Percentiles rank a stretch among this genome's conserved stretches.
Evolutionary conservation across 2,329 filamentous ascomycete genomes (phyloP).

Genomic region (Drechslera avenae): DNA sequence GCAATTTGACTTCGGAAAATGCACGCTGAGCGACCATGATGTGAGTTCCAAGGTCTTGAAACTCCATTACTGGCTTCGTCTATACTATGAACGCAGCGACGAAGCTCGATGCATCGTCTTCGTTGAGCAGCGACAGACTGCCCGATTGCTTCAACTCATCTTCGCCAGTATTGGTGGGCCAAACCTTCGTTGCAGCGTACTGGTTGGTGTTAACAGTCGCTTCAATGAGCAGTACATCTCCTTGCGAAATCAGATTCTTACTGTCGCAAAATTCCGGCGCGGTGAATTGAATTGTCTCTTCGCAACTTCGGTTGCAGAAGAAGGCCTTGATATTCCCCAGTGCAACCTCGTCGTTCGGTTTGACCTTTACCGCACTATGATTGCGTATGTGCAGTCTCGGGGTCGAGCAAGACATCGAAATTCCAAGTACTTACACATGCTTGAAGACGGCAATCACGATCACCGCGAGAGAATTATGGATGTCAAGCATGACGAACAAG

Average conservation of each 20-base stretch:
- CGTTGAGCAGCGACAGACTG: constrained; percentile 78
- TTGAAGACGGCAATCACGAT: constrained; percentile 69
- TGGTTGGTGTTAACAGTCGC: constrained; percentile 66
- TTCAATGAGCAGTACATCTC: constrained; percentile 67
- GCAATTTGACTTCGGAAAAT: constrained; percentile 55
- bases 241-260: constrained; percentile 74
- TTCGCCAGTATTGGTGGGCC: constrained; percentile 64
- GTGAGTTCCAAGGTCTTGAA: constrained; percentile 75
- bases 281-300: constrained; percentile 66
- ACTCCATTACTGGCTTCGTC: constrained; percentile 64
- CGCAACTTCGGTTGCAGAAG: constrained; percentile 68
- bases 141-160: constrained; percentile 71
- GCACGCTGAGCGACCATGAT: constrained; percentile 45
- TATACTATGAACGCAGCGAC: constrained; percentile 65
- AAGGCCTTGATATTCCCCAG: constrained; percentile 69
- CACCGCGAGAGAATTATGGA: constrained; percentile 65
- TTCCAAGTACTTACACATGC: constrained; percentile 84
- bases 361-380: constrained; percentile 86
- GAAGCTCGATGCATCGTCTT: constrained; percentile 83
- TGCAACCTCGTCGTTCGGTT: constrained; percentile 76
- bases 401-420: constrained; percentile 79
- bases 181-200: constrained; percentile 64
- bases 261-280: constrained; percentile 67
- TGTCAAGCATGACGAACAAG: constrained; percentile 61
- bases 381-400: constrained; percentile 92